These are phyloP conservation scores for Multifurca ochricompacta DNA, from an alignment of 768 basidiomycete genomes.

Conservation along the genomic window DNA sequence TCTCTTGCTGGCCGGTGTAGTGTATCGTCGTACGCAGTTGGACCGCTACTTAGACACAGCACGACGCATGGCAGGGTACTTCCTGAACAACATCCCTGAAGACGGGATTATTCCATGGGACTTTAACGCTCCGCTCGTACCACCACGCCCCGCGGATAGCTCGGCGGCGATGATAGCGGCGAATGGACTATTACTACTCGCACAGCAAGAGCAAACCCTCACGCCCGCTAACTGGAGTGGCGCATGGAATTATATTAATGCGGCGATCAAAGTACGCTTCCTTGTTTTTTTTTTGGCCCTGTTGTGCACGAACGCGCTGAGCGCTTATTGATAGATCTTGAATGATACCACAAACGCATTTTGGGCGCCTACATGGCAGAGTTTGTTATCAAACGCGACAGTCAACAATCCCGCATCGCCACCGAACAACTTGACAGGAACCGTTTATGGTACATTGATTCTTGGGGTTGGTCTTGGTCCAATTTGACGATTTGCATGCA, in stretches of 20 bases:
- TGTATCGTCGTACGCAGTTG: conserved; percentile 49
- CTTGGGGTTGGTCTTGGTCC: background rate
- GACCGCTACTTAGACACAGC: conserved; percentile 51
- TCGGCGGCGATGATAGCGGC: conserved; percentile 61
- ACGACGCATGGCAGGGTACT: conserved; percentile 49
- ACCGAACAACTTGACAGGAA: conserved; percentile 52
- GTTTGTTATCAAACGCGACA: conserved; percentile 57
- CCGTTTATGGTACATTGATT: conserved; percentile 40
- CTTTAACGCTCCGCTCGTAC: conserved; percentile 57
- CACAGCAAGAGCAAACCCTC: conserved; percentile 34
- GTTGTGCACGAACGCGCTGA: background rate
- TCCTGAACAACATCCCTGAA: conserved; percentile 48
- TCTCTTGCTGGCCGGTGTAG: conserved; percentile 28
- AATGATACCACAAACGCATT: conserved; percentile 9
- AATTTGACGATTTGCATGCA: conserved; percentile 22
- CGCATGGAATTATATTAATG: conserved; percentile 35
- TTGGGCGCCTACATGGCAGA: conserved; percentile 56
- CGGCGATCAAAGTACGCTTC: conserved; percentile 40
- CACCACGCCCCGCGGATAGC: conserved; percentile 57
- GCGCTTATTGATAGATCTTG: conserved; percentile 2
- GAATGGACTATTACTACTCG: conserved; percentile 50
- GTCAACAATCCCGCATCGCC: conserved; percentile 43
- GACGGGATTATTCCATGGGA: conserved; percentile 72
- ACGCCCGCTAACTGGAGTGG: conserved; percentile 26
- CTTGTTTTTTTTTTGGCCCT: too few relatives aligned